Base-by-base conservation (phyloP, 768 basidiomycete species). In the Symmetrospora coprosmae region DNA sequence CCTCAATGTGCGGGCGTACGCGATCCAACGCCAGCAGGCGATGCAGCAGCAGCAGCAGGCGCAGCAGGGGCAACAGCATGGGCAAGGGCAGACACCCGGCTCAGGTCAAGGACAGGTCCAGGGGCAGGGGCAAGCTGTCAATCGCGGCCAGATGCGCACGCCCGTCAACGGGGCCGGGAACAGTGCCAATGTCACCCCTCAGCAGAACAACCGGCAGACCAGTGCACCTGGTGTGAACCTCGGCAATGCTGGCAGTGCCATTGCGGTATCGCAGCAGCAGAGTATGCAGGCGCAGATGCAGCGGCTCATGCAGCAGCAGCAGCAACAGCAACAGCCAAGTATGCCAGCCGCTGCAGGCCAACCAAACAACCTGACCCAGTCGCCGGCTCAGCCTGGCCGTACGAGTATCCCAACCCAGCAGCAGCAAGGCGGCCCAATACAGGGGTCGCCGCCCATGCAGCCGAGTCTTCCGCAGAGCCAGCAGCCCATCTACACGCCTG, bases 241-340 rank as follows among this genome's bases (percentile, higher is more conserved):
- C n/a, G n/a, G n/a, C n/a, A n/a, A n/a, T n/a, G n/a, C n/a, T n/a
- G n/a, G n/a, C n/a, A n/a, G n/a, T n/a, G n/a, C n/a, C n/a, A n/a
- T n/a, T n/a, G n/a, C n/a, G n/a, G n/a, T n/a, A n/a, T n/a, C n/a
- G n/a, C 39, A 39, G 5, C 45, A 45, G n/a, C 55, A 63, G 23
- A 11, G 19, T 14, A 46, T 16, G n/a, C 46, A 21, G 4, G 58
- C 62, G 61, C 64, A 55, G 37, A 33, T 33, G 3, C 63, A 50
- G 17, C 47, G 39, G 17, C 40, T 28, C 45, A 39, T 40, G 43
- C 51, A 50, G 49, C 51, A 4, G 31, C 51, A 40, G 37, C 53
- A 9, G 25, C 50, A 37, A 19, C 50, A 27, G 34, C 50, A 19
- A 23, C n/a, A 21, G 33, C 25, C 39, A 41, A 43, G 41, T 30